Conservation (phyloP, 2,329 filamentous ascomycete genomes). For the Teratosphaeria nubilosa region DNA sequence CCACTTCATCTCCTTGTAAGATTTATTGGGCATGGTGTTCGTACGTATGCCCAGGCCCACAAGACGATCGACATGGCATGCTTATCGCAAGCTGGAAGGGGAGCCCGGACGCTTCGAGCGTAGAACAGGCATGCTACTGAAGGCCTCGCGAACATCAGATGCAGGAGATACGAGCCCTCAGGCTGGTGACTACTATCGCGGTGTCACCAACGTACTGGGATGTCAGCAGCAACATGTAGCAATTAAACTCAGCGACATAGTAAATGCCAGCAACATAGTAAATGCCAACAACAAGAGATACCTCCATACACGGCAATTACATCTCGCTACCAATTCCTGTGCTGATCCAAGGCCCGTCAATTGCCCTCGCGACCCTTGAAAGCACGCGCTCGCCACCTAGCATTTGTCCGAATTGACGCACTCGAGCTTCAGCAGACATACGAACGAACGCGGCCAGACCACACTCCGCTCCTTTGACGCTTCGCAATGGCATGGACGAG, state of each 20-base stretch:
- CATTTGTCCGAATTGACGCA: slow-evolving; percentile 39
- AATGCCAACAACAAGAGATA: neutral
- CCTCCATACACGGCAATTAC: neutral
- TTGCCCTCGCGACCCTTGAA: slow-evolving; percentile 37
- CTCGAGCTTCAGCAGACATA: slow-evolving; percentile 45
- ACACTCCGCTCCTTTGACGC: neutral
- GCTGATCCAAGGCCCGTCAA: slow-evolving; percentile 36
- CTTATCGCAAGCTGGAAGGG: too few relatives aligned
- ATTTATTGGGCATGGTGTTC: too few relatives aligned
- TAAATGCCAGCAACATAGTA: neutral
- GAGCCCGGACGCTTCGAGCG: too few relatives aligned
- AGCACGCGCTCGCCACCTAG: slow-evolving; percentile 48
- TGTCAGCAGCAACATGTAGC: too few relatives aligned
- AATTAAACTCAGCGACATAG: too few relatives aligned
- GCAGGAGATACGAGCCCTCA: too few relatives aligned
- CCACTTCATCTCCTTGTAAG: neutral
- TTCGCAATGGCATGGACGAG: neutral
- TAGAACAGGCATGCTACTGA: too few relatives aligned
- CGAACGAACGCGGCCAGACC: slow-evolving; percentile 47
- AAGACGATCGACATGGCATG: too few relatives aligned
- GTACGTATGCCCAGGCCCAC: too few relatives aligned
- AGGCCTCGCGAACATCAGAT: too few relatives aligned
- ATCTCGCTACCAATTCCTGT: neutral
- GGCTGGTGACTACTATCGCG: too few relatives aligned
- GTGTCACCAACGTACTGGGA: too few relatives aligned